Evolutionary conservation across 768 basidiomycete genomes (phyloP).

Genomic region (Myochromella boudieri): DNA sequence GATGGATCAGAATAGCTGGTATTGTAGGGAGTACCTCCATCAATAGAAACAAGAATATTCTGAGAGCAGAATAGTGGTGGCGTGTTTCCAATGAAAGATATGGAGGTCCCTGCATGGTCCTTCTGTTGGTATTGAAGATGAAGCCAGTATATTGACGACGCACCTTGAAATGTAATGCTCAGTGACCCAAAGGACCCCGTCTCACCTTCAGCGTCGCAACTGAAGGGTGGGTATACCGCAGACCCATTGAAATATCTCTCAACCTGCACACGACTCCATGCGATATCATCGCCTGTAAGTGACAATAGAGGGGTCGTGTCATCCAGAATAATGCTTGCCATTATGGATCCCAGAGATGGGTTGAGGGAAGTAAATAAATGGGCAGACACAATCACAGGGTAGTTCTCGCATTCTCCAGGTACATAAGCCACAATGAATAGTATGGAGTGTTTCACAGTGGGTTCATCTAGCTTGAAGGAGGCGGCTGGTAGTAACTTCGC

Average conservation of each 20-base stretch:
- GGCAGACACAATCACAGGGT: no score
- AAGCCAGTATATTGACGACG: no score
- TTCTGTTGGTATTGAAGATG: no score
- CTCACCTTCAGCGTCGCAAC: neutral
- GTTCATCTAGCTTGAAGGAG: no score
- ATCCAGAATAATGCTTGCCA: neutral
- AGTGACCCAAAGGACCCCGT: neutral
- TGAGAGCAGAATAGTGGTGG: conserved; percentile 17
- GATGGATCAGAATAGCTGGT: conserved; percentile 23
- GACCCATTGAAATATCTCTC: neutral
- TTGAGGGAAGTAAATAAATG: no score
- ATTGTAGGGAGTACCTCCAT: conserved; percentile 18
- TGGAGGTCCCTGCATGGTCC: conserved; percentile 24
- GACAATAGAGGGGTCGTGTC: neutral
- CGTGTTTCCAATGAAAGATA: conserved; percentile 23
- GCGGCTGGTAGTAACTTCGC: no score
- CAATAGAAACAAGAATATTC: conserved; percentile 21
- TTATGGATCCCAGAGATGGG: no score
- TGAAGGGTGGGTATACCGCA: neutral
- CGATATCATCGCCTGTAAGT: neutral
- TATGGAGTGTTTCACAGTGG: no score
- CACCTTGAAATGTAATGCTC: neutral
- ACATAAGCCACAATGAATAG: no score
- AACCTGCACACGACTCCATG: neutral
- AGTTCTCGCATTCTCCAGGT: no score